A percentile compares a stretch with the other conserved stretches of the same genome.
phyloP scores from a whole-genome alignment of 2,329 filamentous ascomycete genomes.

The Nemania bipapillata region DNA sequence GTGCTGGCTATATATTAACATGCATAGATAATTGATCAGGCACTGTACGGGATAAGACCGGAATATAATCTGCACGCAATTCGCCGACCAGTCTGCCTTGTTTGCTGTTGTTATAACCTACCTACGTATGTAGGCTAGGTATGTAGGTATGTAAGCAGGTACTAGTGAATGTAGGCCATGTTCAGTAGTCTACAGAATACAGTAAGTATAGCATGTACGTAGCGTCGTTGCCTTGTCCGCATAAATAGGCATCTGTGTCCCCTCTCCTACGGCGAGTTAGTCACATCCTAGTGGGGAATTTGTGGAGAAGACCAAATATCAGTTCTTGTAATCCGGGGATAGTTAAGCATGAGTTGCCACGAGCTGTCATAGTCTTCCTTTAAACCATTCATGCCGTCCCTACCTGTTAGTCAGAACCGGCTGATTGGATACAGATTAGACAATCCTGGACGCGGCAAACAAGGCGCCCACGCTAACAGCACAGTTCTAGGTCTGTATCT shows the following conservation, averaged over 20 bases:
- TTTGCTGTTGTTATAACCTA: not conserved
- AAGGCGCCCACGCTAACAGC: not conserved
- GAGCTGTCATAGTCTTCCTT: not conserved
- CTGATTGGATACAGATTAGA: conserved; percentile 14
- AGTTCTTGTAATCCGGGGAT: not conserved
- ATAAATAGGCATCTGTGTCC: not conserved
- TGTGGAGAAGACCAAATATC: not conserved
- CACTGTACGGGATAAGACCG: not conserved
- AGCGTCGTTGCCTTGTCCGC: not conserved
- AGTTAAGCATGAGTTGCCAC: not conserved
- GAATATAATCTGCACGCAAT: not conserved
- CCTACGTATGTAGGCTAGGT: not conserved
- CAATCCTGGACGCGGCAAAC: not conserved
- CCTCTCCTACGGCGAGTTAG: not conserved
- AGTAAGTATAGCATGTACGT: too few species aligned
- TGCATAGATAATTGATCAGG: not conserved
- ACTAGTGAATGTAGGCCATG: not conserved
- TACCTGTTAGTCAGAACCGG: not conserved
- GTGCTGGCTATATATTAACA: too few species aligned
- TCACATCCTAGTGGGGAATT: conserved; percentile 11
- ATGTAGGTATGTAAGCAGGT: not conserved
- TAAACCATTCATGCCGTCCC: not conserved
- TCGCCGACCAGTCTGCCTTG: not conserved
- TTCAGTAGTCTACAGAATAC: too few species aligned
- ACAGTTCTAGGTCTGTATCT: not conserved